These are phyloP conservation scores for Urochloa ruziziensis DNA, from an alignment of 176 grass and related monocot genomes.

Conservation along the genomic window DNA sequence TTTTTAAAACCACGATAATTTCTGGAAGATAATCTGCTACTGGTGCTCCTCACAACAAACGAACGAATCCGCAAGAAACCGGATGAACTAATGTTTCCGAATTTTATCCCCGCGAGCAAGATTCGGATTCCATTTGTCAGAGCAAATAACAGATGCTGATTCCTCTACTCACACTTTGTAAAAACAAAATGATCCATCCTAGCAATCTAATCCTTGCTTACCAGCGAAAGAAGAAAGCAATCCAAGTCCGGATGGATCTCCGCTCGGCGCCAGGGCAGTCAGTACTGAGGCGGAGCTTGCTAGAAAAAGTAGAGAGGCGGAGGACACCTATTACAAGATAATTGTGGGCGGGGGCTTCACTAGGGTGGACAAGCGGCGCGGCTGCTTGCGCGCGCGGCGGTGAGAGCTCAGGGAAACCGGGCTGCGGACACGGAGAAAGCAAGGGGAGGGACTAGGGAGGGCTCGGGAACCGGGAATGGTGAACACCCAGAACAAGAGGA, in stretches of 20 bases:
- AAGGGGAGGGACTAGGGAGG: background rate
- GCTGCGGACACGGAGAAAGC: background rate
- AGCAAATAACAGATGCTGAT: background rate
- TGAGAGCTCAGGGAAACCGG: background rate
- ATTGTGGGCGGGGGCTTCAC: background rate
- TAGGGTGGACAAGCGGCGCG: background rate
- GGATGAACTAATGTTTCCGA: background rate
- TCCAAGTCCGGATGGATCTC: background rate
- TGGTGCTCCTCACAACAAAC: background rate
- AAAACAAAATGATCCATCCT: background rate
- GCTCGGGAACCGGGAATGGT: background rate
- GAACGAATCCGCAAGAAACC: background rate
- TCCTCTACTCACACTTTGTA: background rate
- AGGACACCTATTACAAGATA: background rate
- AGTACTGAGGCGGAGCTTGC: background rate
- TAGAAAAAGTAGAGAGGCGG: background rate
- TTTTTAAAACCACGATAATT: background rate
- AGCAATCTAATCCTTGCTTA: conserved; percentile 3
- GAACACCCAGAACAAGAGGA: background rate
- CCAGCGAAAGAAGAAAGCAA: background rate
- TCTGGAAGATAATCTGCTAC: background rate
- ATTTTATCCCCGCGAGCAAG: background rate
- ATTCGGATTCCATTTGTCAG: background rate
- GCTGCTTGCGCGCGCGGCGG: background rate
- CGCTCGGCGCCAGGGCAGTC: background rate